Conservation (phyloP, 2,329 filamentous ascomycete species). For the Neoascochyta sp. region DNA sequence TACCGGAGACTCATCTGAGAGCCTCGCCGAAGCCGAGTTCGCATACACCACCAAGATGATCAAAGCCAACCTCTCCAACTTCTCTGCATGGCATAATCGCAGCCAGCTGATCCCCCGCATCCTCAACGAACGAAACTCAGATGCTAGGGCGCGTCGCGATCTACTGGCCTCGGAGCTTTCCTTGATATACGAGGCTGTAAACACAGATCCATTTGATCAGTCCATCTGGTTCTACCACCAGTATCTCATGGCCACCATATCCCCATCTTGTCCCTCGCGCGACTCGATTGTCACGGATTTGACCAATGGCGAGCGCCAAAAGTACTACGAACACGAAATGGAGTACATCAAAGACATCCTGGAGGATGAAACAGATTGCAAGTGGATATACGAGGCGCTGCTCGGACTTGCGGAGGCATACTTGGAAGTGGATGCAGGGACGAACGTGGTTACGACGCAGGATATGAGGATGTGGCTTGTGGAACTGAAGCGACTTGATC, state of each 20-base stretch:
- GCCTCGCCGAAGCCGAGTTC: constrained; percentile 76
- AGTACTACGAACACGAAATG: constrained; percentile 67
- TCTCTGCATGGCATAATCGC: constrained; percentile 93
- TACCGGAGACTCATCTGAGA: constrained; percentile 31
- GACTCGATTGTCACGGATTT: constrained; percentile 64
- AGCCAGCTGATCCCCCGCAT: constrained; percentile 77
- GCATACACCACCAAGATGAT: constrained; percentile 91
- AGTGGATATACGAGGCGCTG: constrained; percentile 87
- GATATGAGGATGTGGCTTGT: constrained; percentile 55
- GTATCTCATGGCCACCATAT: constrained; percentile 66
- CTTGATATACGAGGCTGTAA: constrained; percentile 72
- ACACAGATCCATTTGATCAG: constrained; percentile 88
- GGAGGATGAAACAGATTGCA: constrained; percentile 66
- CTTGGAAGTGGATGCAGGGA: constrained; percentile 47
- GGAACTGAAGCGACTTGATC: constrained; percentile 67
- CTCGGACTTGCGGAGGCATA: constrained; percentile 69
- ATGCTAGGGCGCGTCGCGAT: constrained; percentile 57
- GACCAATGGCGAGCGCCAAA: constrained; percentile 56
- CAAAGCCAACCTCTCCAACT: constrained; percentile 80
- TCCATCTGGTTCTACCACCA: constrained; percentile 97
- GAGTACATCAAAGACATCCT: constrained; percentile 68
- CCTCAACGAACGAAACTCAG: constrained; percentile 66
- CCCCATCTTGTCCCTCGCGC: constrained; percentile 50
- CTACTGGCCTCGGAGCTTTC: constrained; percentile 77
- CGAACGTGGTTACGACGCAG: constrained; percentile 40